Conservation (phyloP, 192 early-diverging fungal species). For the Coemansia interrupta region DNA sequence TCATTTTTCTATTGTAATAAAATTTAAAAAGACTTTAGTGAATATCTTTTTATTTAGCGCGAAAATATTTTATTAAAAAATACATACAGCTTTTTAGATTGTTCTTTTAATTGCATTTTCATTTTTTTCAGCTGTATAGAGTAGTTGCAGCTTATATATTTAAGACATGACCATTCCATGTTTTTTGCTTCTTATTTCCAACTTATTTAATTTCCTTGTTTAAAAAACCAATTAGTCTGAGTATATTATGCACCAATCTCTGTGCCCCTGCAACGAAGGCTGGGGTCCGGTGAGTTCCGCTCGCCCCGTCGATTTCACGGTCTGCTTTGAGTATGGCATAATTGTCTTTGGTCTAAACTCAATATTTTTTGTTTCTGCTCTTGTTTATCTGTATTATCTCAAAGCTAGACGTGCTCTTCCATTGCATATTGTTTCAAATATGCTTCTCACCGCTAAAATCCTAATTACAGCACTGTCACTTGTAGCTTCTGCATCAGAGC, state of each 20-base stretch:
- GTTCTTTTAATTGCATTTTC: too few relatives aligned
- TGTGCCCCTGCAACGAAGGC: conserved; percentile 40
- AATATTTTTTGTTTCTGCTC: conserved; percentile 24
- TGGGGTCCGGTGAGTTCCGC: conserved; percentile 45
- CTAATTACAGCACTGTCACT: conserved; percentile 14
- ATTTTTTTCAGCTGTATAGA: too few relatives aligned
- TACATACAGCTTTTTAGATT: background rate
- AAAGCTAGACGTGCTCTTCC: conserved; percentile 5
- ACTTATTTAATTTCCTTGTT: background rate
- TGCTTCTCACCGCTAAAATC: conserved; percentile 26
- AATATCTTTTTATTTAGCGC: background rate
- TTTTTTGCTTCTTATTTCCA: too few relatives aligned
- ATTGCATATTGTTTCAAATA: conserved; percentile 11
- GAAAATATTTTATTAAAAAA: background rate
- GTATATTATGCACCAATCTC: background rate
- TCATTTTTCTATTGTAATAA: background rate
- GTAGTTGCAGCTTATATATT: too few relatives aligned
- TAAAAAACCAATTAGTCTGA: background rate
- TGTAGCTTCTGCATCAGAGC: conserved; percentile 23
- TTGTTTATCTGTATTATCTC: conserved; percentile 14
- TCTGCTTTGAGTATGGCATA: conserved; percentile 41
- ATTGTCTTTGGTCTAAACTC: conserved; percentile 18
- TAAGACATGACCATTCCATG: too few relatives aligned
- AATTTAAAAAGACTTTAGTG: background rate
- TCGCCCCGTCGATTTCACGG: conserved; percentile 42